These are phyloP conservation scores for Metschnikowia cerradonensis DNA, from an alignment of 805 yeast species.

Conservation along the genomic window DNA sequence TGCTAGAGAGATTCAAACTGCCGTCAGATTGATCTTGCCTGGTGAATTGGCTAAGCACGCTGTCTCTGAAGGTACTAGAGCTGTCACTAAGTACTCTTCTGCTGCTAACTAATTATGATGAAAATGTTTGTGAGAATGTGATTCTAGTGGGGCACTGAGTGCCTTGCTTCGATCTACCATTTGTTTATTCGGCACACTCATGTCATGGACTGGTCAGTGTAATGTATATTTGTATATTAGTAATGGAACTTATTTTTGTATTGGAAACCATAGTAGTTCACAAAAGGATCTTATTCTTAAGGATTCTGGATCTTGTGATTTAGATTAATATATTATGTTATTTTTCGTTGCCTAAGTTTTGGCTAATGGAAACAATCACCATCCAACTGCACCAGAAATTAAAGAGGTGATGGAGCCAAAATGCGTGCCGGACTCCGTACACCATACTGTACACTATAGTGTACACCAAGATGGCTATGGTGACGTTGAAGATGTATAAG, in stretches of 20 bases:
- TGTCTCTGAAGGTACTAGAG: slow-evolving; percentile 39
- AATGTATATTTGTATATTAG: slow-evolving; percentile 23
- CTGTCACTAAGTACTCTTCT: slow-evolving; percentile 38
- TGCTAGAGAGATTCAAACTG: slow-evolving; percentile 37
- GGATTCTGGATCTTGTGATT: too few species aligned
- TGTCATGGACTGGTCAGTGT: slow-evolving; percentile 18
- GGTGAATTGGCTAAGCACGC: slow-evolving; percentile 41
- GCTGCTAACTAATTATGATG: slow-evolving; percentile 29
- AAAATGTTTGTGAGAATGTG: slow-evolving; percentile 14
- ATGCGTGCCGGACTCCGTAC: slow-evolving; percentile 79
- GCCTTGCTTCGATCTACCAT: slow-evolving; percentile 12
- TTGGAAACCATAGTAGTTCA: not conserved
- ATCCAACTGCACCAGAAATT: slow-evolving; percentile 61
- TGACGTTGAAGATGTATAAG: slow-evolving; percentile 6
- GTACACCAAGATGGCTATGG: slow-evolving; percentile 40
- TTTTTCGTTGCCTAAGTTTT: not conserved
- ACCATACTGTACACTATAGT: slow-evolving; percentile 57
- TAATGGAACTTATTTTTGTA: slow-evolving; percentile 21
- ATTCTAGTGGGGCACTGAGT: slow-evolving; percentile 15
- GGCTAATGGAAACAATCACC: slow-evolving; percentile 15
- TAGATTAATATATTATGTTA: not conserved
- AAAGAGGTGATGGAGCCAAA: slow-evolving; percentile 75
- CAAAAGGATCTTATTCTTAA: too few species aligned
- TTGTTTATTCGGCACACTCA: slow-evolving; percentile 16
- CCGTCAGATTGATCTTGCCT: slow-evolving; percentile 38